A percentile compares a stretch with the other conserved stretches of the same genome.
Conservation (phyloP, 2,329 filamentous ascomycete species). For the Diaporthe sp. region DNA sequence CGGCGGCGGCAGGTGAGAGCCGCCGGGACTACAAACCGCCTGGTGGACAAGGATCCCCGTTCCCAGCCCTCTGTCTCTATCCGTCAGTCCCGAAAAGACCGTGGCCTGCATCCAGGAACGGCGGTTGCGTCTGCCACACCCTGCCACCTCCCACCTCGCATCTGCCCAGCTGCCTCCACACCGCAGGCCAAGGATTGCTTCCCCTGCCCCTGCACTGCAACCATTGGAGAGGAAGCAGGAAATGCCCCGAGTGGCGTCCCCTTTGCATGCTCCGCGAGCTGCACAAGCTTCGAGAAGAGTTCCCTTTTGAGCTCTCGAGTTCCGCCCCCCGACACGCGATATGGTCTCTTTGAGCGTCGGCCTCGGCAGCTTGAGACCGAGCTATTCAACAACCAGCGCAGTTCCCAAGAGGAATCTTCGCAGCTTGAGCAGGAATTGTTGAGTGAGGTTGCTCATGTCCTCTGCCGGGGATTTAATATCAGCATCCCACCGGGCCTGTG, state of each 20-base stretch:
- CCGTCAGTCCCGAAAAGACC: slow-evolving; percentile 39
- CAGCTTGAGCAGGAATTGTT: background rate
- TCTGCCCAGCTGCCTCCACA: slow-evolving; percentile 19
- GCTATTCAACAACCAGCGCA: background rate
- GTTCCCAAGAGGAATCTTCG: too few species aligned
- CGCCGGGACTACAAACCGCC: slow-evolving; percentile 29
- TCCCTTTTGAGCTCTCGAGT: background rate
- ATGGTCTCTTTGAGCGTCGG: background rate
- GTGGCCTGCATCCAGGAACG: slow-evolving; percentile 34
- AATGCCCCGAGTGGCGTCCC: slow-evolving; percentile 11
- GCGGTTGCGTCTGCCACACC: slow-evolving; percentile 22
- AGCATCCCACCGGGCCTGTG: too few species aligned
- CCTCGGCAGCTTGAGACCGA: slow-evolving; percentile 19
- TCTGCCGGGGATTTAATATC: background rate
- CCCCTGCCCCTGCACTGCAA: slow-evolving; percentile 32
- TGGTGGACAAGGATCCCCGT: slow-evolving; percentile 32
- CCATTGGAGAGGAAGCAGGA: slow-evolving; percentile 11
- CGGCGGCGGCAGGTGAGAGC: slow-evolving; percentile 29
- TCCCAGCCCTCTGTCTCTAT: slow-evolving; percentile 33
- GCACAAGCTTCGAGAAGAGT: slow-evolving; percentile 27
- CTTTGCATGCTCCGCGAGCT: background rate
- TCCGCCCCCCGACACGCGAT: slow-evolving; percentile 2
- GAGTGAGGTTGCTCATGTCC: background rate
- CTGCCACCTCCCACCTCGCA: background rate
- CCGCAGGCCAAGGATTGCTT: slow-evolving; percentile 13